Base-by-base conservation (phyloP, 2,329 filamentous ascomycete species). In the Arachnopeziza araneosa region DNA sequence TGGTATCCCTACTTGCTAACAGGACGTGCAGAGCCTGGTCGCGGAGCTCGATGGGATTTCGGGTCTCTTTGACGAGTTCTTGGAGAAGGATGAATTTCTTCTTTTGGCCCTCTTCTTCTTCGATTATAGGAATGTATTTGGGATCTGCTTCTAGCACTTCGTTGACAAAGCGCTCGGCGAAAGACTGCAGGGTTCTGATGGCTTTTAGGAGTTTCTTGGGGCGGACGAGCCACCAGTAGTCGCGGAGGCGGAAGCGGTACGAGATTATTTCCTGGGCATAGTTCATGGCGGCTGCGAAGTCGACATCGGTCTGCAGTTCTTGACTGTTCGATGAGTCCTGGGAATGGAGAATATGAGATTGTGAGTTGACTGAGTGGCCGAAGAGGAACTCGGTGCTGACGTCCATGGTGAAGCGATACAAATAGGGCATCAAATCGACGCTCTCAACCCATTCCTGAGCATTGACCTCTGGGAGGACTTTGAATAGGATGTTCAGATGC, bases 361-460 rank as follows among this genome's bases (percentile, higher is more conserved):
- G 63, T 5, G 66, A 74, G 54, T 70, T 76, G 1, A 87, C 84
- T 17, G 76, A 79, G 63, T 83, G 75, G 10, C 84, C 83, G 59
- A 86, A 84, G 1, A 87, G 72, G 63, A 86, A 84, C 26, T 72
- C 70, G 0, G 70, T 72, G 17, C 70, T 72, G 0, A 72, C 74
- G 59, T 78, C 74, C 2, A 78, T 63, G 3, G 75, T 77, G 10
- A 90, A 76, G 68, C 80, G 78, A 66, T 87, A 86, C 68, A 91
- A 84, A 12, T 88, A 73, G 2, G 77, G 75, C 63, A 88, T 83
- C 4, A 91, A 71, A 65, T 91, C 85, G 22, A 90, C 76, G 2
- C 77, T 0, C 75, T 77, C 1, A 73, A 72, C 54, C 83, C 79
- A 67, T 86, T 79, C 6, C 79, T 78, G 32, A 81, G 74, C 56